These are phyloP conservation scores for Aspergillus tubingensis DNA, from an alignment of 2,329 filamentous ascomycete species.

Conservation along the genomic window DNA sequence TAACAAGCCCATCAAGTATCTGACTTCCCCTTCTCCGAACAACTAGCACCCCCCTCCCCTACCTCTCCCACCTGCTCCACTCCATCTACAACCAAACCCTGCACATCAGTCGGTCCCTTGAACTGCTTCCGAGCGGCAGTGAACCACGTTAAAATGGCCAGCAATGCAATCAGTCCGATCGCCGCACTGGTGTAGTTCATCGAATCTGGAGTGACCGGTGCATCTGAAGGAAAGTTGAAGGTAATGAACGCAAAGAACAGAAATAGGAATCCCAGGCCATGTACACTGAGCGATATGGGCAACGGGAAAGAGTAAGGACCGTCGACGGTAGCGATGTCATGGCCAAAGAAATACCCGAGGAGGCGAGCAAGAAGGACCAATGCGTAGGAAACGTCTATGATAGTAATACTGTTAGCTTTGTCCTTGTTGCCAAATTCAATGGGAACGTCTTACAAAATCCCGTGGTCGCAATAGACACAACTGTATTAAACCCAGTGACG, in stretches of 20 bases:
- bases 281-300: slow-evolving; percentile 49
- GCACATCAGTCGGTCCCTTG: slow-evolving; percentile 46
- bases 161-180: slow-evolving; percentile 55
- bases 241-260: slow-evolving; percentile 57
- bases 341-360: slow-evolving; percentile 47
- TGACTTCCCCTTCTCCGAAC: background rate
- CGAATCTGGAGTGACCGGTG: slow-evolving; percentile 54
- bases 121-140: slow-evolving; percentile 54
- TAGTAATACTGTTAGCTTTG: background rate
- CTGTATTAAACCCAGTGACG: slow-evolving; percentile 57
- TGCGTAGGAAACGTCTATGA: slow-evolving; percentile 57
- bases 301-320: slow-evolving; percentile 46
- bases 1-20: background rate
- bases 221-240: slow-evolving; percentile 57
- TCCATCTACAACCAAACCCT: background rate
- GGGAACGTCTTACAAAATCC: slow-evolving; percentile 52
- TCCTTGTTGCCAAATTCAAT: no score
- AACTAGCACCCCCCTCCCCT: background rate
- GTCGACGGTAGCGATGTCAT: slow-evolving; percentile 37
- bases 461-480: slow-evolving; percentile 59
- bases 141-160: slow-evolving; percentile 55
- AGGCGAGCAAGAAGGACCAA: slow-evolving; percentile 57
- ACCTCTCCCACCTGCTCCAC: background rate
- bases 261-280: slow-evolving; percentile 54
- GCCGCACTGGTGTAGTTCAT: slow-evolving; percentile 63